These are phyloP conservation scores for Gamarada debralockiae DNA, from an alignment of 495 filamentous ascomycete genomes.

Conservation along the genomic window DNA sequence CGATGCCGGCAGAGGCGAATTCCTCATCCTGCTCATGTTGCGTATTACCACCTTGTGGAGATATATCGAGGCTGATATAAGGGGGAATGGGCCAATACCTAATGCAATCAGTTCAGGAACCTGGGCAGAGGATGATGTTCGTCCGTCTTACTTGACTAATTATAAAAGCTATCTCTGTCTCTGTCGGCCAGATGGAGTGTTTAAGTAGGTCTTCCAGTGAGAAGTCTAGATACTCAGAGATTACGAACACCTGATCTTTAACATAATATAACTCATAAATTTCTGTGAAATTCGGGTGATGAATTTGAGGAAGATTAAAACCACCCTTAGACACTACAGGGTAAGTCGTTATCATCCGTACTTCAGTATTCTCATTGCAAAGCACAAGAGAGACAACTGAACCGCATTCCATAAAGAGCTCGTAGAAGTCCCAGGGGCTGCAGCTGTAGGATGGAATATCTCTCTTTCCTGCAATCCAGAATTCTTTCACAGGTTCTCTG, in stretches of 20 bases:
- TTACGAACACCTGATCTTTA: constrained; percentile 5
- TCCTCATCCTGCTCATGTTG: too few relatives aligned
- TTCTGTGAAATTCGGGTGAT: constrained; percentile 9
- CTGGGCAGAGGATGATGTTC: too few relatives aligned
- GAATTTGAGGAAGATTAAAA: constrained; percentile 9
- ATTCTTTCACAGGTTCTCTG: constrained; percentile 2
- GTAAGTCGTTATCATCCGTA: constrained; percentile 7
- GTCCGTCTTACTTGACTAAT: constrained; percentile 8
- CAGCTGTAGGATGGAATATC: constrained; percentile 9
- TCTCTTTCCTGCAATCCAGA: constrained; percentile 7
- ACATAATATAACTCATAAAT: constrained; percentile 1
- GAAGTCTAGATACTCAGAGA: constrained; percentile 12
- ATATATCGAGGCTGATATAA: too few relatives aligned
- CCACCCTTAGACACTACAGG: background rate
- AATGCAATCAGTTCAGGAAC: too few relatives aligned
- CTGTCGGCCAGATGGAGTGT: constrained; percentile 6
- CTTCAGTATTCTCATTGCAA: constrained; percentile 2
- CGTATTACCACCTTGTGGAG: too few relatives aligned
- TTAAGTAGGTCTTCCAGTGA: constrained; percentile 9
- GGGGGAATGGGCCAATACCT: too few relatives aligned
- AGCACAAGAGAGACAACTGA: constrained; percentile 4
- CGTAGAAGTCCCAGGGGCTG: constrained; percentile 15
- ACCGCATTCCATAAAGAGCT: constrained; percentile 7
- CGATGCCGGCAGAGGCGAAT: too few relatives aligned
- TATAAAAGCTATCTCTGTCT: constrained; percentile 14